These are phyloP conservation scores for Cladorrhinum sp. DNA, from an alignment of 2,329 filamentous ascomycete genomes.

Conservation along the genomic window DNA sequence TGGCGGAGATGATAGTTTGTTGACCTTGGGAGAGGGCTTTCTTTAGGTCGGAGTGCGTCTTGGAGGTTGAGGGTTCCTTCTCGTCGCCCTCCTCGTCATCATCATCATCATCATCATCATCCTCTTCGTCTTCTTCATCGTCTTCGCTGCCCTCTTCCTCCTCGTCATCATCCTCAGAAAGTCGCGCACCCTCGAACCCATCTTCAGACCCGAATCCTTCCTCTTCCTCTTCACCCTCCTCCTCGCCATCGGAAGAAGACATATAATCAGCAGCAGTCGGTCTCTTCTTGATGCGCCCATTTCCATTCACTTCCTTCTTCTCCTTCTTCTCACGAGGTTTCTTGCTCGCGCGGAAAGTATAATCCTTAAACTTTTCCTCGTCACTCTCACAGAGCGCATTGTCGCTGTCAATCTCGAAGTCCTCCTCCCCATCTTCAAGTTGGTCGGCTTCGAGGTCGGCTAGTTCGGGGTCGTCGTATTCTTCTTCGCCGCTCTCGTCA, in stretches of 20 bases:
- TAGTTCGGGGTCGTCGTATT: constrained; percentile 55
- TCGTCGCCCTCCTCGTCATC: constrained; percentile 37
- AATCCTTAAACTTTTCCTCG: constrained; percentile 60
- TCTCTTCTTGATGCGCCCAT: constrained; percentile 38
- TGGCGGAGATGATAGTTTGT: constrained; percentile 60
- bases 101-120: constrained; percentile 35
- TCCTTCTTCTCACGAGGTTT: constrained; percentile 35
- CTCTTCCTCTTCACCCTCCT: constrained; percentile 29
- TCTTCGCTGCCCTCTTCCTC: constrained; percentile 36
- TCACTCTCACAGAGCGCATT: constrained; percentile 71
- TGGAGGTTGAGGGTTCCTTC: constrained; percentile 25
- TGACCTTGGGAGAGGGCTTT: constrained; percentile 67
- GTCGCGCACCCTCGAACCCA: constrained; percentile 15
- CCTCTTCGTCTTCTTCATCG: constrained; percentile 32
- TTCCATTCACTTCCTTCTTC: neutral
- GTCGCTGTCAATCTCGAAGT: constrained; percentile 59
- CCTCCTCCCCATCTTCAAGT: constrained; percentile 31
- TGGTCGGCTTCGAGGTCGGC: constrained; percentile 53
- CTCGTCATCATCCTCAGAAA: constrained; percentile 31
- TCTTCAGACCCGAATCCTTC: constrained; percentile 36
- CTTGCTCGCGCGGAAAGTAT: constrained; percentile 61
- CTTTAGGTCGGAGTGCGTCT: constrained; percentile 56
- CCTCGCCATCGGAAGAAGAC: constrained; percentile 44
- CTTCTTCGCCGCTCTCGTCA: constrained; percentile 30
- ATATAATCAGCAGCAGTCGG: constrained; percentile 58